Evolutionary conservation across 805 yeast genomes (phyloP), one percentile per base, ranked within the genome.

Genomic region (Torulaspora indica): DNA sequence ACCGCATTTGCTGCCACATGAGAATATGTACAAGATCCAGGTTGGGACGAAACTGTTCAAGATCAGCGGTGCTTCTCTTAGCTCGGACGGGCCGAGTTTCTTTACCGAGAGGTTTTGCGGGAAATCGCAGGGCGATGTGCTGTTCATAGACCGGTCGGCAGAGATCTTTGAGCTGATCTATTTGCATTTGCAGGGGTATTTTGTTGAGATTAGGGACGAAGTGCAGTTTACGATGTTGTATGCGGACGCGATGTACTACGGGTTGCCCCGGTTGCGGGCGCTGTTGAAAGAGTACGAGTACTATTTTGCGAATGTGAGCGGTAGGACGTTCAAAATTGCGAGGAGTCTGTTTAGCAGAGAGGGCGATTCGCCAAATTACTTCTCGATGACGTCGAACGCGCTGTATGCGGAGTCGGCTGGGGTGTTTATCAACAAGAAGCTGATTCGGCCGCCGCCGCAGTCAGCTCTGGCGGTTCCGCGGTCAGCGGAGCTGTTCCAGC

Each of bases 81-180:
- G 88, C 20, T 84, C 85, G 2, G 96, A 89, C 65, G 82, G 82
- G 0, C 97, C 97, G 0, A 85, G 95, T 4, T 88, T 85, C 60
- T 90, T 89, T 69, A 87, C 96, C 2, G 70, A 74, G 22, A 86
- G 71, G 66, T 89, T 89, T 60, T 53, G 56, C 4, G 25, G 27
- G 40, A 35, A 17, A 2, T 29, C 38, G 34, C 45, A 53, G 40
- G 55, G 63, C 13, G 58, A 68, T 31, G 65, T 74, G 0, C 61
- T 86, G 8, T 79, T 78, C 54, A 78, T 89, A 43, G 96, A 89
- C 61, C 69, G 96, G 29, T 81, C 82, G 8, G 83, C 95, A 0
- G 68, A 63, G 1, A 76, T 85, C 0, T 89, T 89, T 60, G 76
- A 78, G 43, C 69, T 72, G 49, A 84, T 89, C 14, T 77, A 77